Base-by-base conservation (phyloP, 306 rosid genomes). In the Cucurbita moschata region DNA sequence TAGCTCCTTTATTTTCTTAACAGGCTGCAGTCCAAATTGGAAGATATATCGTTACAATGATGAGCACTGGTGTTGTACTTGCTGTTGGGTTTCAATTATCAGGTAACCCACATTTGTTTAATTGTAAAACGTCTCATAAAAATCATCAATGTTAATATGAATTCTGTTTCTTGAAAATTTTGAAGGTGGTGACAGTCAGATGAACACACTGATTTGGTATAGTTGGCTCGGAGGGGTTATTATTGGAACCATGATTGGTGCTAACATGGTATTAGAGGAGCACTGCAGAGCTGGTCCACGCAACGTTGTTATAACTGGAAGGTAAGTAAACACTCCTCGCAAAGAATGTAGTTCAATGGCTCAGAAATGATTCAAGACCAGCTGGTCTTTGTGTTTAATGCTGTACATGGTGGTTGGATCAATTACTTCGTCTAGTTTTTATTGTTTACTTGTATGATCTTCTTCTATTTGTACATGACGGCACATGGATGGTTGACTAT, bases 211-310 rank as follows among this genome's bases (percentile, higher is more conserved):
- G 63, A 85, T 89, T 75, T 92, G 97, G 96, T 88, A 88, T 71
- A 92, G 97, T 71, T 92, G 97, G 97, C 92, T 92, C 16, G 99
- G 99, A 77, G 99, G 99, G 81, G 79, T 91, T 69, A 86, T 95
- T 54, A 89, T 95, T 77, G 99, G 99, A 37, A 91, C 96, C 40
- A 91, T 95, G 99, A 85, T 89, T 50, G 99, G 99, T 71, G 85
- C 96, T 72, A 95, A 95, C 81, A 81, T 82, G 89, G 99, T 91
- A 26, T 81, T 95, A 77, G 99, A 91, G 60, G 97, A 95, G 63
- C 95, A 89, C 75, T 89, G 83, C 73, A 90, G 97, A 10, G 96
- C 95, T 18, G 97, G 99, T 84, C 97, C 97, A 4, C 91, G 96
- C 1, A 91, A 91, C 75, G 96, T 95, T 66, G 92, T 95, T 75